A percentile compares a stretch with the other conserved stretches of the same genome.
phyloP scores from a whole-genome alignment of 208 protist species.

The Trypanosoma caninum region DNA sequence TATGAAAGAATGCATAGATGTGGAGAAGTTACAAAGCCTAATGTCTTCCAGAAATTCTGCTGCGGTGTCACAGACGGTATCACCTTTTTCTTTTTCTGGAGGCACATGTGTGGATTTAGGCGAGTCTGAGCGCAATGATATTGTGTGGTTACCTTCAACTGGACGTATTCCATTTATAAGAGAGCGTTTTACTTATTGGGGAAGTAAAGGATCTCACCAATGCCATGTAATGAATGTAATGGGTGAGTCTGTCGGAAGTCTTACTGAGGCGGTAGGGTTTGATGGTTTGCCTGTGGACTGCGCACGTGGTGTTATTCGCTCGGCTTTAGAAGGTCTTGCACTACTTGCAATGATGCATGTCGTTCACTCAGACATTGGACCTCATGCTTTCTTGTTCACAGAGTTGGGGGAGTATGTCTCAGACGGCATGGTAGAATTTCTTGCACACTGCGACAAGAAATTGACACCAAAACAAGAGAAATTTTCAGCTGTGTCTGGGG shows the following conservation, averaged over 20 bases:
- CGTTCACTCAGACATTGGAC: constrained; percentile 94
- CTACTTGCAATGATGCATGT: constrained; percentile 88
- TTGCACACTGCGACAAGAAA: constrained; percentile 27
- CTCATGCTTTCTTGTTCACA: constrained; percentile 87
- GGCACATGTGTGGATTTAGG: not conserved
- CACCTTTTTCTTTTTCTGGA: not conserved
- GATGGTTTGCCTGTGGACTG: constrained; percentile 89
- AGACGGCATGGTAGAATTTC: constrained; percentile 28
- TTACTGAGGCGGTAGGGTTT: constrained; percentile 90
- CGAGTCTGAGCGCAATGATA: not conserved
- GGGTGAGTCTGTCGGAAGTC: constrained; percentile 86
- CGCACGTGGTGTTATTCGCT: constrained; percentile 46
- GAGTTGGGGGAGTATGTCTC: constrained; percentile 34
- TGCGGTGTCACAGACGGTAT: not conserved
- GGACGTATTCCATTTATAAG: constrained; percentile 31
- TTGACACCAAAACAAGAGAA: too few relatives aligned
- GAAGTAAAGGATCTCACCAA: constrained; percentile 67
- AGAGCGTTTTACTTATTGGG: constrained; percentile 50
- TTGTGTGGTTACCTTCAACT: not conserved
- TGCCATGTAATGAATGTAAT: constrained; percentile 95
- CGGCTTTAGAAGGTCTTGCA: constrained; percentile 55
- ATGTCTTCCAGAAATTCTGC: constrained; percentile 1
- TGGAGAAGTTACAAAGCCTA: constrained; percentile 22
- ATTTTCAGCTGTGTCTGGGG: too few relatives aligned
- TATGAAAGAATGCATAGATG: constrained; percentile 43